Evolutionary conservation across 169 alveolate species (phyloP), one percentile per base, ranked within the genome.

Genomic region (Babesia divergens): DNA sequence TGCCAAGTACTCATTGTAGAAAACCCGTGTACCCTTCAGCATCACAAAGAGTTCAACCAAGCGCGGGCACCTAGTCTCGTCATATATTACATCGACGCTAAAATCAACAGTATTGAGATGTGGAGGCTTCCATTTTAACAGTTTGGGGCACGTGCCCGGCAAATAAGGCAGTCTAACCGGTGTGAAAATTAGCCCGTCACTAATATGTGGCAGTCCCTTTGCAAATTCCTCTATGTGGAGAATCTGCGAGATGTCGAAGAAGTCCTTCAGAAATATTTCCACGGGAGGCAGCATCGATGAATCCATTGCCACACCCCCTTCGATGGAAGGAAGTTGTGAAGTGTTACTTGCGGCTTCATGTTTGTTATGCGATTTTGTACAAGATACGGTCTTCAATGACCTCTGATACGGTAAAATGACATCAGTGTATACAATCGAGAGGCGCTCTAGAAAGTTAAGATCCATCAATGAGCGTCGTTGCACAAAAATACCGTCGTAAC

Each of bases 81-180:
- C 91, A 65, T 83, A 87, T 28, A 87, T 29, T n/a, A 86, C 87
- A 42, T 89, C 93, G 0, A 90, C 82, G 8, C 92, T 76, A 66
- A 95, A 95, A 60, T 95, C 97, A 1, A 95, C 86, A 2, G 99
- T 92, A 52, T 96, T 96, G 58, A 95, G 85, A 42, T 94, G 94
- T 28, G 96, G 93, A 1, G 99, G 99, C 67, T 96, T 96, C 98
- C 99, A 96, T 82, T 96, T 96, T 29, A 96, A 82, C 16, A 96
- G 90, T 47, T 93, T 85, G 22, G 82, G 80, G 66, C 97, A 94
- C n/a, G 98, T 95, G 24, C 99, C 99, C 7, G 98, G 96, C 40
- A 87, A 60, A 67, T 96, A 96, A 7, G 97, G 96, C 46, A 91
- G 89, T 29, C 81, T 46, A 47, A 94, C 95, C 11, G 96, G 95